Conservation (phyloP, 352 stramenopile species). For the Phytopythium chamaehyphon region DNA sequence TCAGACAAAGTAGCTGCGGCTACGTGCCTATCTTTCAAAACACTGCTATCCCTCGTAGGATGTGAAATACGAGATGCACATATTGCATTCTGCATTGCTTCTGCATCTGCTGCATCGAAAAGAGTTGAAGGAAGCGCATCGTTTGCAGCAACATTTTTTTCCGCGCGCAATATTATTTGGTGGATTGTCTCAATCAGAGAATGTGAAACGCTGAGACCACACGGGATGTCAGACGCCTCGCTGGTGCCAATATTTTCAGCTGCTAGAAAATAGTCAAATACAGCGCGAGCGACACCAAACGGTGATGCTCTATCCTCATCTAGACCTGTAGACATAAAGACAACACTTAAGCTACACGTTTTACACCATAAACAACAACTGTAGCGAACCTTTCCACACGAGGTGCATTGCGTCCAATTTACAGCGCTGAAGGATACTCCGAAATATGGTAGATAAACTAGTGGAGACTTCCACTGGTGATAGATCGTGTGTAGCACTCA, state of each 20-base stretch:
- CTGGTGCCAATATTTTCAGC: neutral
- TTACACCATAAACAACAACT: neutral
- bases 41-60: neutral
- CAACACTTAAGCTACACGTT: neutral
- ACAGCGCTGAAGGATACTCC: conserved; percentile 15
- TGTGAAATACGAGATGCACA: conserved; percentile 4
- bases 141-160: neutral
- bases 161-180: conserved; percentile 7
- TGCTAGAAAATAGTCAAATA: conserved; percentile 19
- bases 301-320: neutral
- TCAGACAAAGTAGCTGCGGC: conserved; percentile 8
- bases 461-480: neutral
- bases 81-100: conserved; percentile 42
- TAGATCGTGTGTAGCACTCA: neutral
- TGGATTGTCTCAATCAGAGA: conserved; percentile 14
- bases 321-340: neutral
- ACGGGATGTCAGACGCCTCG: neutral
- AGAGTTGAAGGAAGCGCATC: conserved; percentile 20
- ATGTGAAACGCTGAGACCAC: conserved; percentile 12
- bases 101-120: conserved; percentile 54
- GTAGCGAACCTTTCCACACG: conserved; percentile 6
- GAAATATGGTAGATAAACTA: neutral
- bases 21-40: conserved; percentile 11
- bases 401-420: conserved; percentile 13
- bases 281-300: conserved; percentile 10